Conservation (phyloP, 1,284 basidiomycete species). For the Ganoderma resinaceum region DNA sequence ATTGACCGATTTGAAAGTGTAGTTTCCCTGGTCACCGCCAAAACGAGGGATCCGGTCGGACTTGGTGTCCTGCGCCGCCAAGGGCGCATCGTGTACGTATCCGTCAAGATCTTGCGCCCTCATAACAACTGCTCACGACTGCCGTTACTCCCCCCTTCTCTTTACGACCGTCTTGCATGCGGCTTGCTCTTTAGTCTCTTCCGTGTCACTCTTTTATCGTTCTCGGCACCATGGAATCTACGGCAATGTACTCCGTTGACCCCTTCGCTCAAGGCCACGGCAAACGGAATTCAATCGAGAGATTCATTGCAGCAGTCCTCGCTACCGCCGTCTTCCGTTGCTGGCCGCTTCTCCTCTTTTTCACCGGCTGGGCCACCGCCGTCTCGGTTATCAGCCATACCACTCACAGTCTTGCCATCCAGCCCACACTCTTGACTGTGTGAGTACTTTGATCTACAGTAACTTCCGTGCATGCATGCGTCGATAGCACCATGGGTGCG, state of each 20-base stretch:
- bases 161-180: slow-evolving; percentile 10
- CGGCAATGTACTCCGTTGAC: slow-evolving; percentile 34
- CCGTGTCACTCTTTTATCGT: slow-evolving; percentile 7
- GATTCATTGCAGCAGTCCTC: slow-evolving; percentile 57
- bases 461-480: no score
- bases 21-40: slow-evolving; percentile 17
- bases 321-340: slow-evolving; percentile 71
- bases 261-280: slow-evolving; percentile 28
- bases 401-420: slow-evolving; percentile 52
- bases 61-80: background rate
- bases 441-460: slow-evolving; percentile 40
- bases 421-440: slow-evolving; percentile 67
- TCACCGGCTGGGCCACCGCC: slow-evolving; percentile 62
- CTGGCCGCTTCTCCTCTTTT: slow-evolving; percentile 72
- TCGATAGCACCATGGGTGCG: background rate
- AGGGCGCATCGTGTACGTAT: no score
- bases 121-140: background rate
- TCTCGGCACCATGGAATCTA: slow-evolving; percentile 29
- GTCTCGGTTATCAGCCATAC: slow-evolving; percentile 58
- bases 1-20: background rate
- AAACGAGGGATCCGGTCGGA: background rate
- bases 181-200: slow-evolving; percentile 14
- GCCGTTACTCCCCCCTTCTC: background rate
- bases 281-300: slow-evolving; percentile 15
- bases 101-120: background rate